Evolutionary conservation across 2,329 filamentous ascomycete species (phyloP), one percentile per base, ranked within the genome.

Genomic region (Pseudocercospora pini-densiflorae): DNA sequence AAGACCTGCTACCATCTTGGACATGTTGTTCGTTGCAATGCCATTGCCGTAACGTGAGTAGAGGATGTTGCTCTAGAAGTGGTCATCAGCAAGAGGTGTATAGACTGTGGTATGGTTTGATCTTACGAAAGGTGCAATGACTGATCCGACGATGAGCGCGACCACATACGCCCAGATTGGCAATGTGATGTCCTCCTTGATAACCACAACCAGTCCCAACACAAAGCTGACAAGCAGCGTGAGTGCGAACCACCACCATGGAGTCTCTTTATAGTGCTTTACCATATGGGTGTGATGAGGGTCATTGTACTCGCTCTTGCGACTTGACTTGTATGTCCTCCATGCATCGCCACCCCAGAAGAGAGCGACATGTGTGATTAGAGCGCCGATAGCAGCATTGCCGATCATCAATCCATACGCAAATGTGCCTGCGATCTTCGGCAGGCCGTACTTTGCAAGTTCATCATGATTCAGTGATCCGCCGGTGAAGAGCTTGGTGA

Each of bases 1-100:
- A 2, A 86, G 77, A 59, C 85, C 85, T 0, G 81, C 85, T 57
- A 87, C 65, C 84, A 87, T 85, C 69, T 87, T 87, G 21, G 85
- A 87, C 45, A 88, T 65, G 63, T 87, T 86, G 71, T 87, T 87
- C 2, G 85, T 88, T 7, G 84, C 84, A 36, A 88, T 87, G 12
- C 86, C 86, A 54, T 84, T 87, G 9, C 86, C 86, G 0, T 87
- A 69, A 12, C 67, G 51, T 10, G 67, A 69, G 36, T 67, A 69
- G 12, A 69, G 78, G 2, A 88, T 71, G 0, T 79, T 82, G 68
- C 85, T 87, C 70, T 71, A 45, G 36, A 19, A 21, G 47, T 21
- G 5, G 9, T 21, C n/a, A 4, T 61, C 40, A 49, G 43, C 21
- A 29, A 10, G 10, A 27, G 2, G 24, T 8, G 10, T 1, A 19